phyloP scores from a whole-genome alignment of 1,284 basidiomycete genomes.

The Apiotrichum veenhuisii region DNA sequence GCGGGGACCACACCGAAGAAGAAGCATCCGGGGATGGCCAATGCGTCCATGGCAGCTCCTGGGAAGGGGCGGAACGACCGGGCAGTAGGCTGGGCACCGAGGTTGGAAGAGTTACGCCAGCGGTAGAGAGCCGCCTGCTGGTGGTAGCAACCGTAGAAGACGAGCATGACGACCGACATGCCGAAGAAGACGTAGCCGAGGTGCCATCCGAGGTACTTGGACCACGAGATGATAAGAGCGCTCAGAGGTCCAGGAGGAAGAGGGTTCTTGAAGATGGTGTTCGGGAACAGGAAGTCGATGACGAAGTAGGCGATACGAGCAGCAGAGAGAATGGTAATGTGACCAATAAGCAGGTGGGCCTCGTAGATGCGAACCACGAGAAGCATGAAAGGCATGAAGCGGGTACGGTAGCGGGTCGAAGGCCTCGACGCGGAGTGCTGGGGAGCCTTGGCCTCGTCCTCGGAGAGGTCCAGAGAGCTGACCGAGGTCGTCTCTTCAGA shows the following conservation, averaged over 20 bases:
- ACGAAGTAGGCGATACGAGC: constrained; percentile 9
- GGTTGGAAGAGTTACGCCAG: constrained; percentile 23
- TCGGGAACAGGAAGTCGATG: not conserved
- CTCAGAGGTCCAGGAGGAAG: constrained; percentile 1
- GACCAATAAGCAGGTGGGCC: constrained; percentile 40
- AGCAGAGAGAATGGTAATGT: constrained; percentile 24
- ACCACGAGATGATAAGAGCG: constrained; percentile 2
- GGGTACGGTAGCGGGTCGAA: not conserved
- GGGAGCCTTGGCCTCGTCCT: constrained; percentile 15
- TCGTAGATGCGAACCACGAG: constrained; percentile 32
- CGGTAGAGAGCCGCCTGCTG: constrained; percentile 26
- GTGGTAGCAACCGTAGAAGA: constrained; percentile 39
- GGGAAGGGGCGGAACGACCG: constrained; percentile 25
- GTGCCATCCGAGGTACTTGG: constrained; percentile 9
- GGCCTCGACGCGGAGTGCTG: not conserved
- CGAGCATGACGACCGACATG: constrained; percentile 28
- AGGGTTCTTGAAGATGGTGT: not conserved
- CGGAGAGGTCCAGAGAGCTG: constrained; percentile 14
- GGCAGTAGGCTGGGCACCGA: constrained; percentile 22
- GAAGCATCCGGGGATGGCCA: constrained; percentile 35
- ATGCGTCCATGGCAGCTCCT: constrained; percentile 20
- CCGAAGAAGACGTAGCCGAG: constrained; percentile 23
- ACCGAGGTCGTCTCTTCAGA: constrained; percentile 17
- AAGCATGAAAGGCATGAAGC: constrained; percentile 14
- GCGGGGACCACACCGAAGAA: constrained; percentile 37